These are phyloP conservation scores for Ceratobasidium sp. DNA, from an alignment of 1,284 basidiomycete genomes.

Conservation along the genomic window DNA sequence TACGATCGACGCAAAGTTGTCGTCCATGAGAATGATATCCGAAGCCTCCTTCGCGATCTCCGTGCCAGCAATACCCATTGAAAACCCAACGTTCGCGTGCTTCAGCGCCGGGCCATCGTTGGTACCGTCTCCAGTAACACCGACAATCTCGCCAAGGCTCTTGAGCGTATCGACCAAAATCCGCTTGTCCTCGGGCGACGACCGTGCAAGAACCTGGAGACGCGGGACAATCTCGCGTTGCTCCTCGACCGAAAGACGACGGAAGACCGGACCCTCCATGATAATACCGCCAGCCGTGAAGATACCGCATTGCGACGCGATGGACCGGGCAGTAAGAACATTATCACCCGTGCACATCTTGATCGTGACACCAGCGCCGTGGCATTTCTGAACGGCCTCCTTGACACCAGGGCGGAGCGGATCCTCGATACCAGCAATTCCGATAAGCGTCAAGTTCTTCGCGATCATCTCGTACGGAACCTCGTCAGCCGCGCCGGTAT, in stretches of 20 bases:
- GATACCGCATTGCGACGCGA: conserved; percentile 95
- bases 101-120: conserved; percentile 98
- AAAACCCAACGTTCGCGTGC: conserved; percentile 93
- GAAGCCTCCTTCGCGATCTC: conserved; percentile 99
- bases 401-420: conserved; percentile 91
- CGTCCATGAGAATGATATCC: conserved; percentile 98
- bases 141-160: conserved; percentile 90
- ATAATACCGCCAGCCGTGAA: conserved; percentile 92
- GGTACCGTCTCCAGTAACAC: conserved; percentile 97
- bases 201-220: conserved; percentile 82
- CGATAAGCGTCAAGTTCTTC: conserved; percentile 82
- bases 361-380: conserved; percentile 90
- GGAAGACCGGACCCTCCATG: conserved; percentile 91
- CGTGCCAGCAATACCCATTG: conserved; percentile 98
- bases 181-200: conserved; percentile 97
- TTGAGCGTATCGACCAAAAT: conserved; percentile 91
- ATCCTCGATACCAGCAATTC: conserved; percentile 94
- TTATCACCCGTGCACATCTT: conserved; percentile 99
- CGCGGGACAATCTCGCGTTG: conserved; percentile 62
- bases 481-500: conserved; percentile 60
- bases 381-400: conserved; percentile 87
- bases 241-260: conserved; percentile 59
- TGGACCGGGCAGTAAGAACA: conserved; percentile 91
- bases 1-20: conserved; percentile 96
- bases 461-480: conserved; percentile 80